Percentiles rank a stretch among this genome's conserved stretches.
phyloP scores from a whole-genome alignment of 805 yeast genomes.

The Yamadazyma tumulicola region DNA sequence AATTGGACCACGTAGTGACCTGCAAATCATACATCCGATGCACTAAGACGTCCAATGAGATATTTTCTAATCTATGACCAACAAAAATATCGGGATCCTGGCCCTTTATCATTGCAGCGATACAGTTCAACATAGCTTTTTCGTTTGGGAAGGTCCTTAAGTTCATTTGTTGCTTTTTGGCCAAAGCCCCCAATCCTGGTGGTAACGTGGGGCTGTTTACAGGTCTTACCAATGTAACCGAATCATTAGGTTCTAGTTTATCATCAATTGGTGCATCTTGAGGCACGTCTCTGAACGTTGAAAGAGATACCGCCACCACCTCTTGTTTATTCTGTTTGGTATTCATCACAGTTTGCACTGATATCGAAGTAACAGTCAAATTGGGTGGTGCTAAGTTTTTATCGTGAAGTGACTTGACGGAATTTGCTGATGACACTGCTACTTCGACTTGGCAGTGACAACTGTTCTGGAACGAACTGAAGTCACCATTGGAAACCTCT shows the following conservation, averaged over 20 bases:
- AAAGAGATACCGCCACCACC: constrained; percentile 75
- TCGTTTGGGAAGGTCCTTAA: constrained; percentile 69
- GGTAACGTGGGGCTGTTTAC: constrained; percentile 64
- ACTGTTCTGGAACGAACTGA: constrained; percentile 53
- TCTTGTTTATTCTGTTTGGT: constrained; percentile 77
- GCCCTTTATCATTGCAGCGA: constrained; percentile 64
- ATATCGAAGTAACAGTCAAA: constrained; percentile 67
- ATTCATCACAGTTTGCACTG: constrained; percentile 80
- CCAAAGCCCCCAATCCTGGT: constrained; percentile 64
- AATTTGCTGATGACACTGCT: constrained; percentile 46
- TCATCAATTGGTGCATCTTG: constrained; percentile 75
- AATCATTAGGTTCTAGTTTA: constrained; percentile 53
- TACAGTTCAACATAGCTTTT: constrained; percentile 65
- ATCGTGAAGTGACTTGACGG: constrained; percentile 41
- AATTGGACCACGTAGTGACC: constrained; percentile 71
- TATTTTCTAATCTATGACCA: constrained; percentile 82
- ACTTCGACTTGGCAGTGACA: constrained; percentile 84
- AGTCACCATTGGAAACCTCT: constrained; percentile 63
- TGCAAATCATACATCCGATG: constrained; percentile 76
- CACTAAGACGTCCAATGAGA: constrained; percentile 73
- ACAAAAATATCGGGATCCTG: constrained; percentile 89
- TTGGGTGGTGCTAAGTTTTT: constrained; percentile 52
- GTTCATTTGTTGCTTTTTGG: constrained; percentile 49
- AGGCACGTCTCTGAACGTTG: constrained; percentile 64
- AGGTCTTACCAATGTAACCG: constrained; percentile 78